phyloP scores from a whole-genome alignment of 2,329 filamentous ascomycete genomes.

The Capronia americana region DNA sequence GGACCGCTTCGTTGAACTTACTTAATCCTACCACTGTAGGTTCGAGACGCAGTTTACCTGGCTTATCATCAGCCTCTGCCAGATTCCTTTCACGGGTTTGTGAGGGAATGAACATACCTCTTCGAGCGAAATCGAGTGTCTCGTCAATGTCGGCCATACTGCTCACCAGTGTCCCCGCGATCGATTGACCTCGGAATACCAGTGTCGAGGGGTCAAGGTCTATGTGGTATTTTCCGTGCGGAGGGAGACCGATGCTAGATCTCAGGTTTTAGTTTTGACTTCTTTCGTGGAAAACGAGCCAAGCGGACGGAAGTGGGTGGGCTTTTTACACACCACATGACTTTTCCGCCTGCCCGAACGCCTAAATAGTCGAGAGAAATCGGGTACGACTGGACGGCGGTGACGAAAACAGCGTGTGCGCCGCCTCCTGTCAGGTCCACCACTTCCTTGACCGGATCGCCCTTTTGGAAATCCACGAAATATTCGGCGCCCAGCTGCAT shows the following conservation, averaged over 20 bases:
- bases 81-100: not conserved
- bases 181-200: constrained; percentile 30
- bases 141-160: constrained; percentile 30
- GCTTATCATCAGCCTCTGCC: not conserved
- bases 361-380: constrained; percentile 53
- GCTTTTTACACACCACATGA: too few species aligned
- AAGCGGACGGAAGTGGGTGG: too few species aligned
- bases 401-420: constrained; percentile 54
- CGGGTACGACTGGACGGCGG: constrained; percentile 48
- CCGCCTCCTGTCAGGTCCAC: constrained; percentile 54
- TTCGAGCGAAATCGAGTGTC: constrained; percentile 33
- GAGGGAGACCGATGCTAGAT: constrained; percentile 48
- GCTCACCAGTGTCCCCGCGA: constrained; percentile 32
- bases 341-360: constrained; percentile 55
- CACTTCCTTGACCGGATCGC: constrained; percentile 48
- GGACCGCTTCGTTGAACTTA: constrained; percentile 36
- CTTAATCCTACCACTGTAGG: constrained; percentile 36
- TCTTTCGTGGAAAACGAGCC: too few species aligned
- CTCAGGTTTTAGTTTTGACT: too few species aligned
- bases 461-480: constrained; percentile 61
- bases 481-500: constrained; percentile 60
- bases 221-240: constrained; percentile 26
- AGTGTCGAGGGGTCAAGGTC: constrained; percentile 30
- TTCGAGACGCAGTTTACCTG: constrained; percentile 38
- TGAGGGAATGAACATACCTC: constrained; percentile 23